Evolutionary conservation across 257 asterid genomes (phyloP).

Genomic region (Solanum corneliomulleri): DNA sequence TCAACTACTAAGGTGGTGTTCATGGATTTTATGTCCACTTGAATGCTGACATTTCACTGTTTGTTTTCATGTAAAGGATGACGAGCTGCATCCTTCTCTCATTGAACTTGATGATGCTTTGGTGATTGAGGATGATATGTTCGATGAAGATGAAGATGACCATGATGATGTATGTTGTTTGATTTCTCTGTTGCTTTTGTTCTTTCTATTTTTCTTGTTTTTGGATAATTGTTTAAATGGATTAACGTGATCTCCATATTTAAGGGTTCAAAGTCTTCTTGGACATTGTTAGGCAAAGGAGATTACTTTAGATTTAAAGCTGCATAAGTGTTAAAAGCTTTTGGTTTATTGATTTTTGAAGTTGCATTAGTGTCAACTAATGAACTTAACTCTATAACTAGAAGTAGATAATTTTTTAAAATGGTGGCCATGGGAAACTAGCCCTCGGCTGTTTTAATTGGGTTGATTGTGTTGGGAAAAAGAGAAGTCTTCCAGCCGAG

Average conservation of each 20-base stretch:
- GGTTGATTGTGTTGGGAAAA: neutral
- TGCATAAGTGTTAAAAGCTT: neutral
- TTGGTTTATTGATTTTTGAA: neutral
- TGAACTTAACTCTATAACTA: neutral
- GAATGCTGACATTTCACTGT: neutral
- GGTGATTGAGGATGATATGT: slow-evolving; percentile 93
- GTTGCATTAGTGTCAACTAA: neutral
- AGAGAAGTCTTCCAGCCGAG: neutral
- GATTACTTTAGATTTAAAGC: neutral
- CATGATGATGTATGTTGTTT: slow-evolving; percentile 59
- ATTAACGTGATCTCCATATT: neutral
- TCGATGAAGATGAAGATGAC: slow-evolving; percentile 62
- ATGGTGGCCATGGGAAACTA: neutral
- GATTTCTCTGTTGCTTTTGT: neutral
- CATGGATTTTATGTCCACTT: neutral
- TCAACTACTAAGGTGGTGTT: neutral
- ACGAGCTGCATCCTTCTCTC: slow-evolving; percentile 65
- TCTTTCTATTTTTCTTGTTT: neutral
- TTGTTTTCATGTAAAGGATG: slow-evolving; percentile 47
- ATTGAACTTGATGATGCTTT: slow-evolving; percentile 75
- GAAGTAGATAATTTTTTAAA: neutral
- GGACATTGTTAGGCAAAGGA: neutral
- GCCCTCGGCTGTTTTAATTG: neutral
- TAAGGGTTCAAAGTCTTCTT: neutral
- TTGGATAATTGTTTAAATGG: neutral